Percentiles rank a stretch among this genome's conserved stretches.
Evolutionary conservation across 1,284 basidiomycete species (phyloP).

Genomic region (Marasmius sp.): DNA sequence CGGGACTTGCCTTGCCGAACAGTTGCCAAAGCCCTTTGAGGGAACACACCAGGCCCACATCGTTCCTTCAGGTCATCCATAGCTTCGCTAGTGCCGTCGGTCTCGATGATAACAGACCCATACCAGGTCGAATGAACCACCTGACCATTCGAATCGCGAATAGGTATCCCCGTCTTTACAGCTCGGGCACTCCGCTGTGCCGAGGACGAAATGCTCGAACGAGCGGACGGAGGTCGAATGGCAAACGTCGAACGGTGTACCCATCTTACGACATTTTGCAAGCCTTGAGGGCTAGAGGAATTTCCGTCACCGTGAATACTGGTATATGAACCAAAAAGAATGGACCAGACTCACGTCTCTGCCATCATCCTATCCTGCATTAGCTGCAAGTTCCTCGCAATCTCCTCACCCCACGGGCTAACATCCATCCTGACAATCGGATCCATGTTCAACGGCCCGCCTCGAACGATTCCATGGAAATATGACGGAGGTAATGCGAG

Average conservation of each 20-base stretch:
- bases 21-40: constrained; percentile 40
- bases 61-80: constrained; percentile 71
- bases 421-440: constrained; percentile 74
- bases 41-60: constrained; percentile 64
- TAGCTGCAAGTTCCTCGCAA: constrained; percentile 68
- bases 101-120: constrained; percentile 74
- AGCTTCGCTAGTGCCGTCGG: constrained; percentile 82
- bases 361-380: constrained; percentile 72
- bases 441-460: constrained; percentile 55
- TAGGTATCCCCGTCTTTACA: constrained; percentile 36
- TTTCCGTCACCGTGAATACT: no score
- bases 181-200: background rate
- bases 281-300: constrained; percentile 65
- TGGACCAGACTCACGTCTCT: constrained; percentile 62
- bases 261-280: constrained; percentile 79
- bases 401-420: constrained; percentile 71
- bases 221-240: constrained; percentile 43
- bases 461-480: constrained; percentile 77
- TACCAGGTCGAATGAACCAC: constrained; percentile 78
- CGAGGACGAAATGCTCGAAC: background rate
- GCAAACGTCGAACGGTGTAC: constrained; percentile 74
- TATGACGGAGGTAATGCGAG: constrained; percentile 79
- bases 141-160: constrained; percentile 49
- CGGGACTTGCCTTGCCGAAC: constrained; percentile 22
- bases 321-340: background rate